Evolutionary conservation across 2,329 filamentous ascomycete genomes (phyloP).

Genomic region (Fusarium nurragi): DNA sequence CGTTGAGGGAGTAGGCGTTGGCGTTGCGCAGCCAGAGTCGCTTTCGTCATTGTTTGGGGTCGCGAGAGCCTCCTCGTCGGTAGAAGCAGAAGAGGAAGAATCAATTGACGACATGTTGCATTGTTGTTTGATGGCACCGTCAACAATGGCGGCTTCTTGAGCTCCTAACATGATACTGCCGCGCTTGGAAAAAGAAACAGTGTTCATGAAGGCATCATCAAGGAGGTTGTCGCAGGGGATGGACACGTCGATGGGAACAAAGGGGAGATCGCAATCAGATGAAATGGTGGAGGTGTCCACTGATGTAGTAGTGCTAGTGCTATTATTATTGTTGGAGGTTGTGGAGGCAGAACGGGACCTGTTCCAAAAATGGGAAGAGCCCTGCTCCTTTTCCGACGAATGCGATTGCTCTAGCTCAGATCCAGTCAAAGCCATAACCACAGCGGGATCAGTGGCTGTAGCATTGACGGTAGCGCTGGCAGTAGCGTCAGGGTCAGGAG

Average conservation of each 20-base stretch:
- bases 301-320: conserved; percentile 41
- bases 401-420: conserved; percentile 27
- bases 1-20: conserved; percentile 30
- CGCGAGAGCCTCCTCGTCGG: conserved; percentile 12
- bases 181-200: conserved; percentile 69
- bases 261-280: conserved; percentile 49
- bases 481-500: conserved; percentile 20
- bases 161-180: conserved; percentile 71
- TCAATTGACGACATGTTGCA: conserved; percentile 11
- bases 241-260: conserved; percentile 63
- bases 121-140: conserved; percentile 33
- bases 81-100: conserved; percentile 12
- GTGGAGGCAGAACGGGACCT: conserved; percentile 40
- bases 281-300: conserved; percentile 27
- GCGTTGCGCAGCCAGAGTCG: conserved; percentile 38
- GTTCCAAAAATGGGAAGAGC: conserved; percentile 44
- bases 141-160: conserved; percentile 48
- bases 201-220: conserved; percentile 66
- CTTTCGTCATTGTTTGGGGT: conserved; percentile 27
- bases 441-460: conserved; percentile 32
- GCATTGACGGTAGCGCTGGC: conserved; percentile 33
- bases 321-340: conserved; percentile 43
- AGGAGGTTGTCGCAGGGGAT: conserved; percentile 67
- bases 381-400: conserved; percentile 28
- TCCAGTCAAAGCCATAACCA: conserved; percentile 27